A percentile compares a stretch with the other conserved stretches of the same genome.
Conservation (phyloP, 2,329 filamentous ascomycete genomes). For the Fusarium sp. region DNA sequence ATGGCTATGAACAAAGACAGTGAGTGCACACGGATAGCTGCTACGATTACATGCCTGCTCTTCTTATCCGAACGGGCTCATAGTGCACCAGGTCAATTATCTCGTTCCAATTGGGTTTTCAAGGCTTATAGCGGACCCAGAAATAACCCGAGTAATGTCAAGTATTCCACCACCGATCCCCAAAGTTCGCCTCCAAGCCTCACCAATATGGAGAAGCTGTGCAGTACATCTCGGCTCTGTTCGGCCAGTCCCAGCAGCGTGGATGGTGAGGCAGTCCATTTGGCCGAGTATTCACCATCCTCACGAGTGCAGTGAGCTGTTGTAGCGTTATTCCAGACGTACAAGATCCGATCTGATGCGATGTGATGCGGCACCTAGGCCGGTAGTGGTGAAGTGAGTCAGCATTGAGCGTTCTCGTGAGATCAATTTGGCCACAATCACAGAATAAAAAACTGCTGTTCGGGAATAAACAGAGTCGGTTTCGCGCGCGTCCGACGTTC, state of each 20-base stretch:
- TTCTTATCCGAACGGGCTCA: constrained; percentile 15
- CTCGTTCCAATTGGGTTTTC: constrained; percentile 21
- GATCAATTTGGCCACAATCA: constrained; percentile 16
- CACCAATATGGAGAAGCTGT: constrained; percentile 11
- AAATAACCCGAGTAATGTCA: constrained; percentile 12
- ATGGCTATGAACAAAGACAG: neutral
- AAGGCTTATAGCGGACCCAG: constrained; percentile 26
- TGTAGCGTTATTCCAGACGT: neutral
- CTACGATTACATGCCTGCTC: neutral
- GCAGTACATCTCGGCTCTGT: constrained; percentile 19
- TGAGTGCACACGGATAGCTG: neutral
- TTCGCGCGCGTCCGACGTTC: constrained; percentile 16
- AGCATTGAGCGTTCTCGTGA: constrained; percentile 11
- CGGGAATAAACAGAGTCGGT: constrained; percentile 22
- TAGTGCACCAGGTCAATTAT: neutral
- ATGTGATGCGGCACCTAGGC: constrained; percentile 7
- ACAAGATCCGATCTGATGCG: constrained; percentile 17
- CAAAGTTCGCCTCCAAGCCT: constrained; percentile 2
- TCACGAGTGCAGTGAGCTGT: constrained; percentile 8
- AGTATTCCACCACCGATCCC: constrained; percentile 5
- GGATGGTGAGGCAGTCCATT: constrained; percentile 21
- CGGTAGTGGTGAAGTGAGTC: neutral
- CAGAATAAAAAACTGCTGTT: constrained; percentile 13
- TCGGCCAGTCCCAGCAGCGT: constrained; percentile 23
- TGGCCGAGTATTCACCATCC: constrained; percentile 28